Percentiles rank a stretch among this genome's conserved stretches.
Evolutionary conservation across 2,329 filamentous ascomycete genomes (phyloP).

Genomic region (Botryotinia convoluta): DNA sequence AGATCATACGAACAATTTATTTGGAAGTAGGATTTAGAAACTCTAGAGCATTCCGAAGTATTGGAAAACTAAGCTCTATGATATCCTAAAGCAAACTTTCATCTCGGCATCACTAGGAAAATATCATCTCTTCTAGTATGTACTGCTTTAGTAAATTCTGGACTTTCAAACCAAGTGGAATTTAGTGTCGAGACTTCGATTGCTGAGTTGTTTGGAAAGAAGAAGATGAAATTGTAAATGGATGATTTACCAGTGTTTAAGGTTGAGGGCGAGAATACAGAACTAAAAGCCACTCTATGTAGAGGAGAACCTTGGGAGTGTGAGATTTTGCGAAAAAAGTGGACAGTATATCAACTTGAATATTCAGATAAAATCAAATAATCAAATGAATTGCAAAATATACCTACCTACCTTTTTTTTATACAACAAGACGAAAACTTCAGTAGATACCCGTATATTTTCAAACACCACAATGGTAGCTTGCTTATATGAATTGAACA

Average conservation of each 20-base stretch:
- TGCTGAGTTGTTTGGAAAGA: background rate
- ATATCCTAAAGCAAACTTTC: background rate
- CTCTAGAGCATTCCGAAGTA: background rate
- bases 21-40: accelerated
- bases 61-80: background rate
- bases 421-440: background rate
- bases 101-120: background rate
- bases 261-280: background rate
- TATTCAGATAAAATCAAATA: background rate
- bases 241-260: background rate
- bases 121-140: background rate
- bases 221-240: background rate
- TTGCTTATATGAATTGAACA: background rate
- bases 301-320: too few relatives aligned
- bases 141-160: background rate
- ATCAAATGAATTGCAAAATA: background rate
- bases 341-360: background rate
- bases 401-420: background rate
- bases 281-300: too few relatives aligned
- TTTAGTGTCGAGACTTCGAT: background rate
- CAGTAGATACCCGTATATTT: accelerated
- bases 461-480: too few relatives aligned
- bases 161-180: background rate
- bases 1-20: background rate
- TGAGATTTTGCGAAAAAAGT: background rate